Evolutionary conservation across 176 grass and related monocot genomes (phyloP).

Genomic region (Poa annua): DNA sequence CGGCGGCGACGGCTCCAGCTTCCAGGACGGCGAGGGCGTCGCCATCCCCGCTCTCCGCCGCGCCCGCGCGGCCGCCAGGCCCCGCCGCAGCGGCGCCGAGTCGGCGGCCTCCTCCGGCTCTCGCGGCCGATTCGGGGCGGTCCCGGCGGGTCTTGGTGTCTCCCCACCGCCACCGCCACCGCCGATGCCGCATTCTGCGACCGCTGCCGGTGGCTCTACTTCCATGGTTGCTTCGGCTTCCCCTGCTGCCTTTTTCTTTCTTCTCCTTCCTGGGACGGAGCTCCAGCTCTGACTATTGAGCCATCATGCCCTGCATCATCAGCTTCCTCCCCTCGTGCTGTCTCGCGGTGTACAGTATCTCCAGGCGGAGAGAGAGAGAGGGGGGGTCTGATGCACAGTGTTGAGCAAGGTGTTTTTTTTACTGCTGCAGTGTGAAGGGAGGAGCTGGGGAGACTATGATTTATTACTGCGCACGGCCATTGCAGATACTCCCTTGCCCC

Average conservation of each 20-base stretch:
- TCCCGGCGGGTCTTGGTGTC: neutral
- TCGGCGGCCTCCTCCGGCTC: constrained; percentile 25
- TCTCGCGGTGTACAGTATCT: constrained; percentile 30
- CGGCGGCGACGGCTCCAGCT: constrained; percentile 57
- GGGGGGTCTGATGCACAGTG: neutral
- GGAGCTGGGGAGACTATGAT: no score
- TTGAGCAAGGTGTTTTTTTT: neutral
- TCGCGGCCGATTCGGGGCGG: constrained; percentile 20
- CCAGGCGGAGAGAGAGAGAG: neutral
- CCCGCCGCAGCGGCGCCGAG: constrained; percentile 25
- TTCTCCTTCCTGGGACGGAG: neutral
- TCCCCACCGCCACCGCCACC: neutral
- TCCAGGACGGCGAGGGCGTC: constrained; percentile 78
- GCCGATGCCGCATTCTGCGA: constrained; percentile 22
- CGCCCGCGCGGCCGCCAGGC: constrained; percentile 41
- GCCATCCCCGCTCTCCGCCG: constrained; percentile 47
- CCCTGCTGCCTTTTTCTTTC: constrained; percentile 1
- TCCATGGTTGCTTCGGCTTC: constrained; percentile 20
- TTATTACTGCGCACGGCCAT: neutral
- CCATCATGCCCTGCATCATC: constrained; percentile 33
- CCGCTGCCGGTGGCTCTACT: constrained; percentile 26
- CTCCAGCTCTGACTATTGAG: constrained; percentile 20
- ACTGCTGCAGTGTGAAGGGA: neutral
- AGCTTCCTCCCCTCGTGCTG: constrained; percentile 37
- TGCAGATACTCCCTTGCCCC: neutral